phyloP scores from a whole-genome alignment of 2,329 filamentous ascomycete genomes.

The Paracoccidioides brasiliensis region DNA sequence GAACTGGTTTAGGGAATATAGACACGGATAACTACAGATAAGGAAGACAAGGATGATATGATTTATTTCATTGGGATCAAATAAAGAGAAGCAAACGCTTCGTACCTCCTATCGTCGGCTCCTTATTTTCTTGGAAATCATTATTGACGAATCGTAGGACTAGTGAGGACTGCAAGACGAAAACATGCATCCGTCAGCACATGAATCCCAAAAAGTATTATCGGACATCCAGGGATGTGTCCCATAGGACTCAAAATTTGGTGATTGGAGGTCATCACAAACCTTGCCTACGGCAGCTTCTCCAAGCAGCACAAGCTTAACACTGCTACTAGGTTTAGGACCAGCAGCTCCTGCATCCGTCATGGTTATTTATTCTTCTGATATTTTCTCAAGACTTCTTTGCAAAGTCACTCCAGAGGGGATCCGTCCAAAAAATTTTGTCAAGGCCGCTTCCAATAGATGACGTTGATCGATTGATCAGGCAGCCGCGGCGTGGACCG shows the following conservation, averaged over 20 bases:
- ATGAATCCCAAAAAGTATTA: slow-evolving; percentile 1
- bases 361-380: slow-evolving; percentile 37
- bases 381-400: neutral
- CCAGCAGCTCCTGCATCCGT: slow-evolving; percentile 55
- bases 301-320: slow-evolving; percentile 95
- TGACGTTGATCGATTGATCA: neutral
- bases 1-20: neutral
- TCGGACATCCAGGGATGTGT: neutral
- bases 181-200: slow-evolving; percentile 9
- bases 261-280: slow-evolving; percentile 15
- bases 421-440: too few relatives aligned
- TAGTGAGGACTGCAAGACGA: slow-evolving; percentile 62
- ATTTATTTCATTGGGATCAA: too few relatives aligned
- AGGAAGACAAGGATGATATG: neutral
- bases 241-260: neutral
- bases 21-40: too few relatives aligned
- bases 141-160: slow-evolving; percentile 98
- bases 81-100: slow-evolving; percentile 17
- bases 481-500: neutral
- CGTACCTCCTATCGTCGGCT: slow-evolving; percentile 92
- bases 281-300: slow-evolving; percentile 99
- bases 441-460: too few relatives aligned
- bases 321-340: slow-evolving; percentile 96
- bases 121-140: slow-evolving; percentile 99
- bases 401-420: neutral